Base-by-base conservation (phyloP, 1,284 basidiomycete genomes). In the Rhodofomes roseus region DNA sequence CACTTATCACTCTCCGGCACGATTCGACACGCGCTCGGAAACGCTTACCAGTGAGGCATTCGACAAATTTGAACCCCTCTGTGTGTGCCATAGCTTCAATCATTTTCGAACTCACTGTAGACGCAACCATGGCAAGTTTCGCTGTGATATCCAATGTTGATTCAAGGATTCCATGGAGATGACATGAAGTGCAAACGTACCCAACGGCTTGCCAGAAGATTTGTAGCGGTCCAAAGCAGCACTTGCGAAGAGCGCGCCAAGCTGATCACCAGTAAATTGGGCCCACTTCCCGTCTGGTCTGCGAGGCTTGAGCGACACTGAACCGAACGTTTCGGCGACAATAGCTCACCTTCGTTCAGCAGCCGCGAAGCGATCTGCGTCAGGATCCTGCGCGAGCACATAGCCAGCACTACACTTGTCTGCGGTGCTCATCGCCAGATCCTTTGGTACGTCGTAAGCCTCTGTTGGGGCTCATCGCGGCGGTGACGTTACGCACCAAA, bases 81-180 rank as follows among this genome's bases (percentile, higher is more conserved):
- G 71, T 70, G 44, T 74, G 69, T 0, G 92, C 92, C 75, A 95
- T 90, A 1, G 82, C 76, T 66, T 88, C 86, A 12, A 95, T 75
- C 89, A 95, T 90, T 73, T 92, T 93, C 2, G 90, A 93, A 70
- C 91, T 93, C 12, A 94, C 93, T 3, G 91, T 91, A 0, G 92
- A 93, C 0, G 90, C 90, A 9, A 93, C 86, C 84, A 95, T 92
- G 1, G 87, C 90, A 7, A 93, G 74, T 65, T 85, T 87, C 4
- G 81, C 84, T 85, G 56, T 12, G 50, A 22, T 36, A 12, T 53
- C 34, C 29, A 44, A n/a, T n/a, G n/a, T n/a, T n/a, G n/a, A n/a
- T n/a, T n/a, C n/a, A n/a, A n/a, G n/a, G n/a, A n/a, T n/a, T n/a
- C n/a, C n/a, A n/a, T n/a, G n/a, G n/a, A 20, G 6, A n/a, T 8